Base-by-base conservation (phyloP, 129 eudicot genomes). In the Deinandra increscens region DNA sequence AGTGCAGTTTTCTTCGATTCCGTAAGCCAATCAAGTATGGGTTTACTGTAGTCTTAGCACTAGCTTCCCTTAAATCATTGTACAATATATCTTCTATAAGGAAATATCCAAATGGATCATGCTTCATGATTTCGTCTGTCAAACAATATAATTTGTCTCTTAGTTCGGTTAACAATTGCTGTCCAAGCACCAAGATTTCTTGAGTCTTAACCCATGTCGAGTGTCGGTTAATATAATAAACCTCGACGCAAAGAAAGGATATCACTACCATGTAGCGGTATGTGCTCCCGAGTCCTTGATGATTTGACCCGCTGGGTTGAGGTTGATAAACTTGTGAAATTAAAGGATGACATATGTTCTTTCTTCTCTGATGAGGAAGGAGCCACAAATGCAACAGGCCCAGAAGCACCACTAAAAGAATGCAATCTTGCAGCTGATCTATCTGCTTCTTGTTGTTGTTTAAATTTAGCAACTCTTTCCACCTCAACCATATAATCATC, bases 131-230 rank as follows among this genome's bases (percentile, higher is more conserved):
- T 73, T 83, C 78, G 44, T 93, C 99, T 0, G 93, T 89, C 80
- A 85, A 62, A 72, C 99, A 89, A 74, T 80, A 79, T 72, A 93
- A 83, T 68, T 83, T 87, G 78, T 93, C 97, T 76, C 82, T 84
- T 53, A 93, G 72, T 78, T 85, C 95, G 3, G 82, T 83, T 77
- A 87, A 81, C 38, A 58, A 38, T 34, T 93, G 99, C 15, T 81
- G 78, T 67, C 99, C 99, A n/a, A 93, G 85, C 75, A 89, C 97
- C 80, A 93, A 39, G 41, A 93, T 78, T 31, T 93, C 97, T 67
- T 89, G 97, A 74, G 85, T 83, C 96, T 87, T 87, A 29, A 34
- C 38, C 85, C 76, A 70, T 38, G 80, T 36, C 49, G 36, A 49
- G 20, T 50, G 72, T 17, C 81, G 77, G 59, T 54, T 76, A 75